Evolutionary conservation across 2,329 filamentous ascomycete genomes (phyloP), one percentile per base, ranked within the genome.

Genomic region (Cladophialophora immunda): DNA sequence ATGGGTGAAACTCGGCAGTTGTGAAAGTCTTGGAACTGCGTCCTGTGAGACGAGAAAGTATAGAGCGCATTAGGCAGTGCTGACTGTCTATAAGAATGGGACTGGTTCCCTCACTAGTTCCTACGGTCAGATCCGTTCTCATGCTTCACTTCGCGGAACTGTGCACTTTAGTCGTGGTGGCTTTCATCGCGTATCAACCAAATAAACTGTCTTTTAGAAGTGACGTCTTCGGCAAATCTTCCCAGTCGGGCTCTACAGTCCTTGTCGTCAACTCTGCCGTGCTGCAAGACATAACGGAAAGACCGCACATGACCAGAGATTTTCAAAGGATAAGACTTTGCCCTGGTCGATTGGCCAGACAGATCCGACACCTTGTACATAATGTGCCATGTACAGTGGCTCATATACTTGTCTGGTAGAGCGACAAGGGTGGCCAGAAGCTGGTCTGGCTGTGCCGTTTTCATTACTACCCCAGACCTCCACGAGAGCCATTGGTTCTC

Each of bases 111-210:
- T 29, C 36, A 4, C 27, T 38, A 50, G 54, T 30, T 29, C 30
- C 29, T 15, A 30, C 41, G 8, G 58, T 62, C 58, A 62, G 8
- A 62, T 19, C 58, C 32, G 25, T 62, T 34, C 41, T 62, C 11
- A 17, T 62, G 53, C 41, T 53, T 52, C 36, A 30, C 29, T 11
- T 57, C 29, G 15, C 29, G 6, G 54, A 57, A 57, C 27, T 3
- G 29, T 57, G 58, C 58, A 27, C 25, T 62, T 29, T 17, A 54
- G 27, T 53, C 45, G 54, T 62, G 58, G 58, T 45, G 41, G 54
- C 58, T 30, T 62, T 62, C 58, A 62, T 62, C 47, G 58, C 58
- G 29, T 62, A 54, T 62, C 58, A 62, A 36, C 45, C 41, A 32
- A 53, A 62, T 53, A 22, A 1, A 62, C 47, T 45, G 27, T 6